Evolutionary conservation across 106 monocot species (phyloP), one percentile per base, ranked within the genome.

Genomic region (Dendrobium catenatum): DNA sequence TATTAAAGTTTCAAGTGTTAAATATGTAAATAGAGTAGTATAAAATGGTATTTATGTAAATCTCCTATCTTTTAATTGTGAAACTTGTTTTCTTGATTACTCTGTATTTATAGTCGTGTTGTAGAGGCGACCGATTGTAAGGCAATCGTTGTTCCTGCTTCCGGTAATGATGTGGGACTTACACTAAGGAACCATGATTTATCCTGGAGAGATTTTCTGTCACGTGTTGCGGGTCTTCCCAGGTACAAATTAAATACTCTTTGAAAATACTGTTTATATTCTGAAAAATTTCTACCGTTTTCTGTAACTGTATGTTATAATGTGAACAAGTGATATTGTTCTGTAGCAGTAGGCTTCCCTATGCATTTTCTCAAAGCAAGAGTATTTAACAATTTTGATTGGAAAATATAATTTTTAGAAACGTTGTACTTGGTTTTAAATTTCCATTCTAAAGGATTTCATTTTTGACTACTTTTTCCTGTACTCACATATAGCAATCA

Each of bases 81-180:
- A 74, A 73, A 72, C 18, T n/a, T 42, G 74, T 7, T 74, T 1
- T 74, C 18, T 29, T 67, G 41, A 29, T 26, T 67, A 70, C 20
- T 27, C 37, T 82, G 2, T 73, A 48, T 76, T 82, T 55, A 11
- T 40, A 96, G 96, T 79, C 96, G 93, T 42, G 92, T 96, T 72
- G 73, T 83, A 67, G 88, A 87, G 79, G 91, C 81, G 73, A 89
- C 81, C 44, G 42, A 77, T 67, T 92, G 89, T 72, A 90, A 85
- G 77, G 89, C 90, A 83, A 88, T 97, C 84, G 97, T 97, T 24
- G 79, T 97, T 85, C 94, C 97, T 79, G 87, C 82, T 31, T 79
- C 31, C 6, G 90, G 94, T 37, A 83, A 77, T 51, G 86, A 81
- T 66, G 73, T 94, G 18, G 84, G 81, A 81, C 49, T 97, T 68